Percentiles rank a stretch among this genome's conserved stretches.
These are phyloP conservation scores for Mycosarcoma mackinlayi DNA, from an alignment of 1,284 basidiomycete genomes.

Conservation along the genomic window DNA sequence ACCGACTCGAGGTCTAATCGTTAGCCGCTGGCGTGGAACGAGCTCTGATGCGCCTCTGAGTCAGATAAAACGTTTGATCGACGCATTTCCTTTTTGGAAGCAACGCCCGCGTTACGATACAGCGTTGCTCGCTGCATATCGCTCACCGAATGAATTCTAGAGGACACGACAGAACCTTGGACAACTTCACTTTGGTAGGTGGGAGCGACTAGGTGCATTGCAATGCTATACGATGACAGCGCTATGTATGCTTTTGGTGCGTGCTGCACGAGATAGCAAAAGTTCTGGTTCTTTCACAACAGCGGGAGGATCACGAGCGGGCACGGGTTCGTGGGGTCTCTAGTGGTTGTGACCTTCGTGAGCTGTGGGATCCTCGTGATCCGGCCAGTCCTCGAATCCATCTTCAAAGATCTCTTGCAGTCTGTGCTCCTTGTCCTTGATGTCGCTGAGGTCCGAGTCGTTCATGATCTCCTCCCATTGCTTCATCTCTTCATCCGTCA, in stretches of 20 bases:
- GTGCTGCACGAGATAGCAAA: too few species aligned
- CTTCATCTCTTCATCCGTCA: slow-evolving; percentile 70
- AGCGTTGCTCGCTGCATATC: background rate
- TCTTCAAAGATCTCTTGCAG: slow-evolving; percentile 69
- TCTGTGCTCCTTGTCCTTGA: slow-evolving; percentile 54
- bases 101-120: background rate
- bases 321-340: background rate
- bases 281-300: too few species aligned
- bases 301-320: background rate
- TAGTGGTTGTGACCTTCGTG: slow-evolving; percentile 52
- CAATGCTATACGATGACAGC: background rate
- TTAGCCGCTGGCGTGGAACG: too few species aligned
- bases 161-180: too few species aligned
- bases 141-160: background rate
- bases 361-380: slow-evolving; percentile 58
- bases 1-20: too few species aligned
- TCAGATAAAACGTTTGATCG: slow-evolving; percentile 10
- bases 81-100: background rate
- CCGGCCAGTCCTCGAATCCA: slow-evolving; percentile 69
- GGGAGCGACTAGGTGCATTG: background rate
- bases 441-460: slow-evolving; percentile 13
- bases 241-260: slow-evolving; percentile 4
- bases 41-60: slow-evolving; percentile 7
- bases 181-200: too few species aligned
- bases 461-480: slow-evolving; percentile 69